Evolutionary conservation across 495 filamentous ascomycete genomes (phyloP).

Genomic region (Penicillium manginii): DNA sequence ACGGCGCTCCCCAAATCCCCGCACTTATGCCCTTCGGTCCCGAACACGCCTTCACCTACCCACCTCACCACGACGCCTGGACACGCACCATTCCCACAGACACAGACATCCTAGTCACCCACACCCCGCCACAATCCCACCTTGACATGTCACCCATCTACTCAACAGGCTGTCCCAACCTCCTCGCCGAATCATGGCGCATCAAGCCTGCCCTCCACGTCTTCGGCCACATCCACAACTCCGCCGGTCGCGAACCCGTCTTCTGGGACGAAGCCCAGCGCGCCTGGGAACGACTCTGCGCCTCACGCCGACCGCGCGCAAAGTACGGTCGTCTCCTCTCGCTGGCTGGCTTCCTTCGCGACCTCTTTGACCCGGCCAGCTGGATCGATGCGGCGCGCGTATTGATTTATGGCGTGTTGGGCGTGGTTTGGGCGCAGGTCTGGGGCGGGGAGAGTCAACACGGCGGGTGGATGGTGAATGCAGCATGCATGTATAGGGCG

Average conservation of each 20-base stretch:
- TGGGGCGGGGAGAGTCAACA: slow-evolving; percentile 64
- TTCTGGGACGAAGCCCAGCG: slow-evolving; percentile 80
- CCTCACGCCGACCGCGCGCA: slow-evolving; percentile 35
- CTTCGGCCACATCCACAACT: slow-evolving; percentile 86
- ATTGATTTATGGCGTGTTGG: slow-evolving; percentile 62
- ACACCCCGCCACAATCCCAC: slow-evolving; percentile 72
- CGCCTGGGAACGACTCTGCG: slow-evolving; percentile 67
- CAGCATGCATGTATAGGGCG: slow-evolving; percentile 69
- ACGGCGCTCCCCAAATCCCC: slow-evolving; percentile 68
- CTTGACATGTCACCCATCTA: slow-evolving; percentile 63
- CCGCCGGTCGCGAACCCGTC: slow-evolving; percentile 62
- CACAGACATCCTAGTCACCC: slow-evolving; percentile 85
- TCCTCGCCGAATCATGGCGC: slow-evolving; percentile 77
- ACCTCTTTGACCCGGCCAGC: slow-evolving; percentile 52
- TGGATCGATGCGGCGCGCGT: slow-evolving; percentile 69
- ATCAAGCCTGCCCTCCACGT: slow-evolving; percentile 81
- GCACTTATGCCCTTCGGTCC: slow-evolving; percentile 54
- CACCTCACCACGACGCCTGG: slow-evolving; percentile 63
- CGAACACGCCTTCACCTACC: slow-evolving; percentile 72
- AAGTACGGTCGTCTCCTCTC: slow-evolving; percentile 25
- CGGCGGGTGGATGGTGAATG: slow-evolving; percentile 74
- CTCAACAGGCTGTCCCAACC: slow-evolving; percentile 72
- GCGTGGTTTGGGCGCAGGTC: slow-evolving; percentile 69
- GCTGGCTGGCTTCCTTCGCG: slow-evolving; percentile 51
- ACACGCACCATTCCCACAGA: slow-evolving; percentile 68